A percentile compares a stretch with the other conserved stretches of the same genome.
phyloP scores from a whole-genome alignment of 164 flowering plant genomes.

The Protea cynaroides region DNA sequence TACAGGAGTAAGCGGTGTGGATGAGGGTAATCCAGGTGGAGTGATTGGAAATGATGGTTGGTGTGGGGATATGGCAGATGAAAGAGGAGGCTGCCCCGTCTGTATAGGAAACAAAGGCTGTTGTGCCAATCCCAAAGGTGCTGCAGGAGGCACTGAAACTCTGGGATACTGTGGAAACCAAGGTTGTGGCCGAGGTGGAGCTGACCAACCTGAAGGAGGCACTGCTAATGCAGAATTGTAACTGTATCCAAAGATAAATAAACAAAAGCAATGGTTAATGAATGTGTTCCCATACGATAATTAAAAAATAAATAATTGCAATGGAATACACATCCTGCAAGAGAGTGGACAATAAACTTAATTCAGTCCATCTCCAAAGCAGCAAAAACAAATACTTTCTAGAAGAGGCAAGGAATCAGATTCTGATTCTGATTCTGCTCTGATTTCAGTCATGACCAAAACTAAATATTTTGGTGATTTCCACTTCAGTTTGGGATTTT shows the following conservation, averaged over 20 bases:
- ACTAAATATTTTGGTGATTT: too few relatives aligned
- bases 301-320: not conserved
- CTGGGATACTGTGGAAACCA: slow-evolving; percentile 65
- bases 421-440: too few relatives aligned
- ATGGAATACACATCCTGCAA: not conserved
- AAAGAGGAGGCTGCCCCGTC: slow-evolving; percentile 40
- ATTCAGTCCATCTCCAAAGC: too few relatives aligned
- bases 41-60: slow-evolving; percentile 39
- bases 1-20: slow-evolving; percentile 43
- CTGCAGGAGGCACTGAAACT: slow-evolving; percentile 42
- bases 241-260: slow-evolving; percentile 34
- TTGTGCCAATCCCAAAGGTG: slow-evolving; percentile 40
- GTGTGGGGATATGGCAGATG: slow-evolving; percentile 33
- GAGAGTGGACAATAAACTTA: too few relatives aligned
- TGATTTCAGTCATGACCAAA: too few relatives aligned
- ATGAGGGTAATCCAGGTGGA: slow-evolving; percentile 5
- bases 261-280: slow-evolving; percentile 6
- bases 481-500: too few relatives aligned
- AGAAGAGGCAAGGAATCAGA: too few relatives aligned
- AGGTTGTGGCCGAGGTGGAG: slow-evolving; percentile 76
- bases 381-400: too few relatives aligned
- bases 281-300: not conserved
- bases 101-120: slow-evolving; percentile 92
- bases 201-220: slow-evolving; percentile 69
- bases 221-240: slow-evolving; percentile 56